phyloP scores from a whole-genome alignment of 1,139 yeast species.

The Kodamaea sp. region DNA sequence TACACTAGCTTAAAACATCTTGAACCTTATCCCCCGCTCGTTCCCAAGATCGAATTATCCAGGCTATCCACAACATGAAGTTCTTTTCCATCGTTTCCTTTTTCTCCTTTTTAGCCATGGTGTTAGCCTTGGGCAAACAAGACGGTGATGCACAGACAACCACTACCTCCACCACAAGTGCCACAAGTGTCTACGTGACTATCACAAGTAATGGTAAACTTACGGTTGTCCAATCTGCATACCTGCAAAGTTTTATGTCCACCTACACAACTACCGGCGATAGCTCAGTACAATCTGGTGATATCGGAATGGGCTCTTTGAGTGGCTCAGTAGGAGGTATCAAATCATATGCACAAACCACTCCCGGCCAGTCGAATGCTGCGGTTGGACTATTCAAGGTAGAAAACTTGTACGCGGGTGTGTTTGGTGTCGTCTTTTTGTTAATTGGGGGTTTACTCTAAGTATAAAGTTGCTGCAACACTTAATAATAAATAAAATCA shows the following conservation, averaged over 20 bases:
- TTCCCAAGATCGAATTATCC: too few relatives aligned
- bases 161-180: constrained; percentile 2
- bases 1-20: too few relatives aligned
- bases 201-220: constrained; percentile 33
- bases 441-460: constrained; percentile 15
- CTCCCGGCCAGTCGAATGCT: constrained; percentile 18
- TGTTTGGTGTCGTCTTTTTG: constrained; percentile 16
- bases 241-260: constrained; percentile 33
- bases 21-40: too few relatives aligned
- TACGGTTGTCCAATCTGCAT: constrained; percentile 30
- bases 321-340: constrained; percentile 36
- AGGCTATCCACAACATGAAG: constrained; percentile 3
- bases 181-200: constrained; percentile 34
- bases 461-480: too few relatives aligned
- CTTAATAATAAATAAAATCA: too few relatives aligned
- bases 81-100: constrained; percentile 2
- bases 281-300: constrained; percentile 28
- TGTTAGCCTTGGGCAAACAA: constrained; percentile 6
- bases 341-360: constrained; percentile 33
- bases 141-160: constrained; percentile 6
- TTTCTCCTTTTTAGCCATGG: constrained; percentile 3
- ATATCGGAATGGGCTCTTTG: constrained; percentile 39
- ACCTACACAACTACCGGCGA: constrained; percentile 24
- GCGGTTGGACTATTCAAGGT: constrained; percentile 8
- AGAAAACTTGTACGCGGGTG: constrained; percentile 15